These are phyloP conservation scores for Pseudozyma flocculosa DNA, from an alignment of 1,284 basidiomycete genomes.

Conservation along the genomic window DNA sequence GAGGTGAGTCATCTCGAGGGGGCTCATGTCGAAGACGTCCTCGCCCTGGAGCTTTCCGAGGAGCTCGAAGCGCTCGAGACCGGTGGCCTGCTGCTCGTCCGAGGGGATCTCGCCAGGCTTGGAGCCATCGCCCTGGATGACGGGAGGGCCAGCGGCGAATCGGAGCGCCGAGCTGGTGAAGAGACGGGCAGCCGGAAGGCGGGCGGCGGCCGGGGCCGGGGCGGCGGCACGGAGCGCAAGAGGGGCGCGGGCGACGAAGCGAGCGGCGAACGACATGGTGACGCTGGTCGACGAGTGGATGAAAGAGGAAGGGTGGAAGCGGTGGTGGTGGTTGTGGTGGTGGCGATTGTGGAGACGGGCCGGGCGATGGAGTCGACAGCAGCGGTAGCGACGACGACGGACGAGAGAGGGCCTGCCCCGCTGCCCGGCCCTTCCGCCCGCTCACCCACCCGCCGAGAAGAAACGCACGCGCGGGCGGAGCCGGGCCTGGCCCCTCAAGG, in stretches of 20 bases:
- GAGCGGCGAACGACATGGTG: slow-evolving; percentile 37
- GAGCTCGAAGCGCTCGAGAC: slow-evolving; percentile 92
- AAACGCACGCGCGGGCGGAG: no score
- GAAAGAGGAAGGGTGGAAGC: slow-evolving; percentile 1
- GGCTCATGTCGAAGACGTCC: slow-evolving; percentile 85
- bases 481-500: neutral
- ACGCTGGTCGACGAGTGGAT: neutral
- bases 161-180: slow-evolving; percentile 42
- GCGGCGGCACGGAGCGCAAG: slow-evolving; percentile 30
- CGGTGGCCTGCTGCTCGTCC: slow-evolving; percentile 87
- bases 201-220: slow-evolving; percentile 30
- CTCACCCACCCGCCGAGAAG: no score
- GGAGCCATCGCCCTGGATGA: slow-evolving; percentile 73
- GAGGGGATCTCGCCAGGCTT: slow-evolving; percentile 77
- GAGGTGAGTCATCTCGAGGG: slow-evolving; percentile 79
- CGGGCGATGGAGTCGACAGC: no score
- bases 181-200: slow-evolving; percentile 32
- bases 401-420: neutral
- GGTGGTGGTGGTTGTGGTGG: slow-evolving; percentile 6
- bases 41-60: slow-evolving; percentile 84
- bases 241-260: slow-evolving; percentile 31
- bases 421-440: no score
- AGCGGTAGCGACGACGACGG: slow-evolving; percentile 3
- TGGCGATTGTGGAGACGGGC: slow-evolving; percentile 7
- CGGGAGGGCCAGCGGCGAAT: slow-evolving; percentile 62